Conservation (phyloP, 371 early-diverging fungal species). For the Pancytospora epiphaga region DNA sequence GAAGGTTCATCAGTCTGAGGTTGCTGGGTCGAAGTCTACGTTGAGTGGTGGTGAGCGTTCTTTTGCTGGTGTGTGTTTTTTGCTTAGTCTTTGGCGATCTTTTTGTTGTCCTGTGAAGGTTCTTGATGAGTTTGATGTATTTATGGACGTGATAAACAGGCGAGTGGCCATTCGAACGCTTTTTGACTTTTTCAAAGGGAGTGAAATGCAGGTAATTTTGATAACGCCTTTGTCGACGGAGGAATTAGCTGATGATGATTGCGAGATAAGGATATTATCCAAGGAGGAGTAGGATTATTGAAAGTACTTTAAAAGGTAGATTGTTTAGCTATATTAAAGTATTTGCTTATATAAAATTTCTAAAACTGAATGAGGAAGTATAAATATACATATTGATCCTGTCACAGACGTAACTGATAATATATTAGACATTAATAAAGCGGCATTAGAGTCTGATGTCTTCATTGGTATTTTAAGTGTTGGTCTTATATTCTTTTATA, state of each 20-base stretch:
- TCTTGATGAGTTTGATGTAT: slow-evolving; percentile 98
- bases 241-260: slow-evolving; percentile 41
- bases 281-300: slow-evolving; percentile 14
- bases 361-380: no score
- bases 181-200: slow-evolving; percentile 42
- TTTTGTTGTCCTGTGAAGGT: slow-evolving; percentile 82
- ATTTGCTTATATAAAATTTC: no score
- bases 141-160: slow-evolving; percentile 70
- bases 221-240: slow-evolving; percentile 57
- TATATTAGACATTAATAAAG: no score
- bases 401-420: no score
- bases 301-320: no score
- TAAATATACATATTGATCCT: no score
- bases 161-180: slow-evolving; percentile 53
- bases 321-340: no score
- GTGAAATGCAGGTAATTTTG: slow-evolving; percentile 53
- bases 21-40: slow-evolving; percentile 58
- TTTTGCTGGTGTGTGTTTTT: slow-evolving; percentile 85
- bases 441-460: no score
- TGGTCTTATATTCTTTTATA: no score
- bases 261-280: slow-evolving; percentile 50
- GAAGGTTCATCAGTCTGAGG: slow-evolving; percentile 63
- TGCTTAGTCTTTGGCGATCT: slow-evolving; percentile 85
- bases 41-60: slow-evolving; percentile 96
- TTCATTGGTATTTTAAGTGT: no score